Percentiles rank a stretch among this genome's conserved stretches.
These are phyloP conservation scores for Amylocarpus encephaloides DNA, from an alignment of 2,329 filamentous ascomycete genomes.

Conservation along the genomic window DNA sequence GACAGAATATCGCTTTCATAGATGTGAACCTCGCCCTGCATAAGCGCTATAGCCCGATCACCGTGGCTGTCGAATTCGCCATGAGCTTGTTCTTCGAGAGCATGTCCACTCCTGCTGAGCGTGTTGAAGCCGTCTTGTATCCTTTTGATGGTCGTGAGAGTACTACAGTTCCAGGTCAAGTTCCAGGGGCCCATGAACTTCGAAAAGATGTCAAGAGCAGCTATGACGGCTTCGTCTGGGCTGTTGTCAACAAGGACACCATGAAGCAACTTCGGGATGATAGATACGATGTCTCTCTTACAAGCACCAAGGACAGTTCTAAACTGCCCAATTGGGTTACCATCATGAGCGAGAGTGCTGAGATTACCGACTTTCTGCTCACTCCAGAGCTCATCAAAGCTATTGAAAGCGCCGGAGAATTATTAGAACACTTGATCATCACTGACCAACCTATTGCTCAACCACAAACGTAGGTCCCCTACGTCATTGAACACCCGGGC, in stretches of 20 bases:
- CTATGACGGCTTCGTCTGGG: slow-evolving; percentile 92
- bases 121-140: slow-evolving; percentile 71
- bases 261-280: slow-evolving; percentile 90
- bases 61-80: slow-evolving; percentile 54
- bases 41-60: slow-evolving; percentile 29
- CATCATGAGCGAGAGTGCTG: slow-evolving; percentile 94
- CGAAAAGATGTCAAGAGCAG: slow-evolving; percentile 54
- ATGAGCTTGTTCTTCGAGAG: slow-evolving; percentile 76
- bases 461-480: slow-evolving; percentile 64
- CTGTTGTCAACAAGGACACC: slow-evolving; percentile 86
- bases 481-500: not conserved
- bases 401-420: slow-evolving; percentile 69
- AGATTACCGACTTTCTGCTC: slow-evolving; percentile 82
- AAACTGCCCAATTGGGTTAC: slow-evolving; percentile 88
- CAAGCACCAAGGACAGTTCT: slow-evolving; percentile 82
- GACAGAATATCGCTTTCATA: slow-evolving; percentile 86
- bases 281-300: slow-evolving; percentile 90
- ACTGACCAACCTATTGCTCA: slow-evolving; percentile 85
- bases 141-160: slow-evolving; percentile 90
- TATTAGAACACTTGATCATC: slow-evolving; percentile 80
- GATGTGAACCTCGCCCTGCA: slow-evolving; percentile 53
- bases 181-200: slow-evolving; percentile 53
- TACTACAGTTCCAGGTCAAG: slow-evolving; percentile 59
- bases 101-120: slow-evolving; percentile 62
- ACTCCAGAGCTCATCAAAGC: slow-evolving; percentile 82